Conservation (phyloP, 768 basidiomycete genomes). For the Mycena maculata region DNA sequence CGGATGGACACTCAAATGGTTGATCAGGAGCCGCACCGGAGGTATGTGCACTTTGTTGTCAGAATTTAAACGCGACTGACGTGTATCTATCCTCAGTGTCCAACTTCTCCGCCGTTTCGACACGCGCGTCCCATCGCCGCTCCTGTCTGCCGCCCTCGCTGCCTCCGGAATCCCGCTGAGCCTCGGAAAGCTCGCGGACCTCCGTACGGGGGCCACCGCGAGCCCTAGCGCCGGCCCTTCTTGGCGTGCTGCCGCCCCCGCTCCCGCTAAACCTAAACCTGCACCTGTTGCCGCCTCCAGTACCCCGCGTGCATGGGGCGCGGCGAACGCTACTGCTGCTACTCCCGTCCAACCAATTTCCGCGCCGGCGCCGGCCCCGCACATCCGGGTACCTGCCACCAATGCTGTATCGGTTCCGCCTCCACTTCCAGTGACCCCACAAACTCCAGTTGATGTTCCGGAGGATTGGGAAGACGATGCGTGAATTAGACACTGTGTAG, state of each 20-base stretch:
- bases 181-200: slow-evolving; percentile 71
- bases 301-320: slow-evolving; percentile 25
- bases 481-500: slow-evolving; percentile 33
- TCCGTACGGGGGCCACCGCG: slow-evolving; percentile 47
- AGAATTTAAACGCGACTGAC: not conserved
- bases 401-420: not conserved
- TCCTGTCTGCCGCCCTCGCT: slow-evolving; percentile 65
- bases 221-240: slow-evolving; percentile 38
- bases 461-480: slow-evolving; percentile 69
- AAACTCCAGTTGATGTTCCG: slow-evolving; percentile 50
- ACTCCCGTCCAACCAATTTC: slow-evolving; percentile 7
- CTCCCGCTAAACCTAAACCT: slow-evolving; percentile 1
- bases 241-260: slow-evolving; percentile 30
- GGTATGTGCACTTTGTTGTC: slow-evolving; percentile 46
- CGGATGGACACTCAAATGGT: slow-evolving; percentile 88
- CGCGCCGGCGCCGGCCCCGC: slow-evolving; percentile 28
- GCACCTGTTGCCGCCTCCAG: not conserved
- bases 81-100: slow-evolving; percentile 58
- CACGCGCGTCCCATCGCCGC: slow-evolving; percentile 78
- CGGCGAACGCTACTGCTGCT: not conserved
- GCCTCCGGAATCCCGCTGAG: slow-evolving; percentile 47
- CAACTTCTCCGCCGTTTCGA: slow-evolving; percentile 87
- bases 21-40: slow-evolving; percentile 90
- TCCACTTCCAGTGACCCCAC: not conserved
- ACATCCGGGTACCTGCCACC: not conserved